Base-by-base conservation (phyloP, 148 eudicot genomes). In the Fagopyrum tataricum region DNA sequence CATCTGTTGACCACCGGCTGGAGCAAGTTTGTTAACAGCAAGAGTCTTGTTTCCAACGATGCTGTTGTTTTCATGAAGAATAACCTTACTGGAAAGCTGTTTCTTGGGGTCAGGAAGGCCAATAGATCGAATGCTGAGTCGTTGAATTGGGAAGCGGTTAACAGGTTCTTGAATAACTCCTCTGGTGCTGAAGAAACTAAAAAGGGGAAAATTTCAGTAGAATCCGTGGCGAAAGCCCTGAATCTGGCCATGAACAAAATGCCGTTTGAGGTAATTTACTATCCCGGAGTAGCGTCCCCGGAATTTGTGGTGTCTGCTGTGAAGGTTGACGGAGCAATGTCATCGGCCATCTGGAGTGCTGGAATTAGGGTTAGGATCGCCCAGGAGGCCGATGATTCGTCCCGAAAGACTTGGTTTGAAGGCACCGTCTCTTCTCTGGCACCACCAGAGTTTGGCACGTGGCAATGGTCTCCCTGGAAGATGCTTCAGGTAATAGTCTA, bases 281-380 rank as follows among this genome's bases (percentile, higher is more conserved):
- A 83, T 72, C 93, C 93, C 0, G 80, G 90, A n/a, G 85, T 87
- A 4, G 81, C 85, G 70, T 78, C 88, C 6, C 93, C 93, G 2
- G 90, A 86, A 82, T 89, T 86, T 85, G 84, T 64, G 93, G 88
- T 84, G 1, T 47, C 84, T 0, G 75, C 81, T 4, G 87, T 89
- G 24, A 75, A 56, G 61, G 76, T 26, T 81, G 31, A 85, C 90
- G n/a, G 80, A 84, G 88, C 58, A 87, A 41, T 72, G 78, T 64
- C 88, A 86, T 9, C 31, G 31, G 31, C 31, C 31, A 26, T 26
- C 31, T 86, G 90, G 93, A 83, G 75, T 17, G 24, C 84, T 0
- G 93, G 90, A 67, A 86, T 89, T 90, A 83, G 93, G 77, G 86
- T 89, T 21, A 89, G 86, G 74, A 89, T 89, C 88, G 78, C 90